A percentile compares a stretch with the other conserved stretches of the same genome.
Evolutionary conservation across 2,329 filamentous ascomycete species (phyloP).

Genomic region (Cytospora paraplurivora): DNA sequence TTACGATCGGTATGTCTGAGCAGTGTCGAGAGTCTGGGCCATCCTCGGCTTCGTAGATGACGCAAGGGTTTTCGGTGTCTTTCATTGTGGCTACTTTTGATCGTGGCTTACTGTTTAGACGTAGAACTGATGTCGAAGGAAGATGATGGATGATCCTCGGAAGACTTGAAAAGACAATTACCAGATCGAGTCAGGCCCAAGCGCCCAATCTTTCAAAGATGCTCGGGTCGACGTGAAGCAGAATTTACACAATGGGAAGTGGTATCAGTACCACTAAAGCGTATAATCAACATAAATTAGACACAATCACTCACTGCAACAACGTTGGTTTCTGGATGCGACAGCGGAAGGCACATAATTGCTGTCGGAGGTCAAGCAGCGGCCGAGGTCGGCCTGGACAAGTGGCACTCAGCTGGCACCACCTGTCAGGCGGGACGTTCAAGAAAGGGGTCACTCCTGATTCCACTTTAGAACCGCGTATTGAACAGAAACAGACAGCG

Average conservation of each 20-base stretch:
- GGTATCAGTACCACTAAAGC: background rate
- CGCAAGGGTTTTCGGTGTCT: slow-evolving; percentile 21
- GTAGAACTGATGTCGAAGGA: background rate
- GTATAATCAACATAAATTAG: background rate
- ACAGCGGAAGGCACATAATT: background rate
- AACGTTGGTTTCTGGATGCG: background rate
- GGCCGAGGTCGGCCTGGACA: slow-evolving; percentile 5
- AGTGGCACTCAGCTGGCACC: slow-evolving; percentile 14
- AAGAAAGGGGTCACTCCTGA: background rate
- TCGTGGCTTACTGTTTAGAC: background rate
- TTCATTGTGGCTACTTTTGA: slow-evolving; percentile 6
- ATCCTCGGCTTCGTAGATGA: slow-evolving; percentile 25
- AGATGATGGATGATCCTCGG: background rate
- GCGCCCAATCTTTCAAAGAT: background rate
- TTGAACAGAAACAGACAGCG: no score
- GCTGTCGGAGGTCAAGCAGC: background rate
- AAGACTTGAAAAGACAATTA: background rate
- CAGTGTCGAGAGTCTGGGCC: slow-evolving; percentile 7
- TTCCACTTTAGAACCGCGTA: background rate
- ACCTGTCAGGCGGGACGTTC: background rate
- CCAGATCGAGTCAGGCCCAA: background rate
- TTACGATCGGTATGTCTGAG: slow-evolving; percentile 47
- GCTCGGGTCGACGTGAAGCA: background rate
- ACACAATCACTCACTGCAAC: background rate
- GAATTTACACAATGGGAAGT: background rate